Percentiles rank a stretch among this genome's conserved stretches.
Conservation (phyloP, 306 rosid species). For the Urtica urens region DNA sequence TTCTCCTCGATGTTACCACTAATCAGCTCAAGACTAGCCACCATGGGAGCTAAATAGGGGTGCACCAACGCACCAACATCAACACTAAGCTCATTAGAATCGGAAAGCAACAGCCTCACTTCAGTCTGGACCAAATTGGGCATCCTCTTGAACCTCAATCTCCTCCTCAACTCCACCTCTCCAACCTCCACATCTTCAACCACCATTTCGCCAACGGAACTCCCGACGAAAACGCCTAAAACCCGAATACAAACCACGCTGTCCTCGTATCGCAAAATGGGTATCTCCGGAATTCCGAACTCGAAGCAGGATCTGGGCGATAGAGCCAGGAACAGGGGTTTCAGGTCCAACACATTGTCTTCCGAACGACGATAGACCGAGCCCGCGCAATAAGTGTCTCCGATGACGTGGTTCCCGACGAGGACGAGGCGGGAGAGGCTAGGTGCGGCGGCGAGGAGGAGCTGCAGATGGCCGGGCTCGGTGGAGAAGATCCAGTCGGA, state of each 20-base stretch:
- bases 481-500: constrained; percentile 80
- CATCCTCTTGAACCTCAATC: constrained; percentile 79
- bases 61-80: constrained; percentile 57
- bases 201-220: constrained; percentile 64
- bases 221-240: constrained; percentile 39
- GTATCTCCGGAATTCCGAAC: constrained; percentile 48
- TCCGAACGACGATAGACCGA: constrained; percentile 24
- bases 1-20: constrained; percentile 22
- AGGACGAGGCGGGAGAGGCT: constrained; percentile 52
- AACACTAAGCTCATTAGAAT: constrained; percentile 33
- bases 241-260: constrained; percentile 36
- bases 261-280: constrained; percentile 60
- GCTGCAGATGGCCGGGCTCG: constrained; percentile 59
- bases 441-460: constrained; percentile 32
- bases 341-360: constrained; percentile 35
- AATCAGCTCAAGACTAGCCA: constrained; percentile 49
- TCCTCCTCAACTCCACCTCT: constrained; percentile 62
- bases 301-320: constrained; percentile 49
- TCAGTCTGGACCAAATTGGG: constrained; percentile 78
- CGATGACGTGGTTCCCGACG: constrained; percentile 24
- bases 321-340: constrained; percentile 64
- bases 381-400: neutral
- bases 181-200: constrained; percentile 74
- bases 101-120: constrained; percentile 38
- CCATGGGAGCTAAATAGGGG: constrained; percentile 76